Conservation (phyloP, 192 early-diverging fungal genomes). For the Coemansia sp. region DNA sequence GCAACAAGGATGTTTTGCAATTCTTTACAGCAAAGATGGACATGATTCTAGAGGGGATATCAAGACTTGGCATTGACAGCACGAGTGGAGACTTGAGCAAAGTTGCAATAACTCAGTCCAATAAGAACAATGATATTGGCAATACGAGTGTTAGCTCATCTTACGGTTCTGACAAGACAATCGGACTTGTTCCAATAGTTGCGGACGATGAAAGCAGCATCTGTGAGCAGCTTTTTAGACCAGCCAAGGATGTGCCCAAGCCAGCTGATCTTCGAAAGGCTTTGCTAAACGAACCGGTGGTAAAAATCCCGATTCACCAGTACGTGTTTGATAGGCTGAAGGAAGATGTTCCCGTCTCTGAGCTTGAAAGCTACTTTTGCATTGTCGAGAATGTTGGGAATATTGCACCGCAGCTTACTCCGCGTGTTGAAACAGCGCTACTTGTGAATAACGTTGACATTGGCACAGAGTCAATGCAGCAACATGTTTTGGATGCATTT, state of each 20-base stretch:
- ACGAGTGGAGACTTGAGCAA: background rate
- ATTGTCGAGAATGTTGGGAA: conserved; percentile 47
- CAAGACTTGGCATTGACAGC: background rate
- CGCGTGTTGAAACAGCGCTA: conserved; percentile 33
- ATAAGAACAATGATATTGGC: background rate
- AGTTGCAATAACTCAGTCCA: background rate
- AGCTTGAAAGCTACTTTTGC: conserved; percentile 18
- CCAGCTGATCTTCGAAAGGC: background rate
- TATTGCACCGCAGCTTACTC: conserved; percentile 38
- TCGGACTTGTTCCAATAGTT: background rate
- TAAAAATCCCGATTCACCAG: conserved; percentile 40
- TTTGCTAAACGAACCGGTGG: conserved; percentile 5
- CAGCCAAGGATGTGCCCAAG: conserved; percentile 16
- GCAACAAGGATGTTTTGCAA: background rate
- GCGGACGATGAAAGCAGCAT: conserved; percentile 25
- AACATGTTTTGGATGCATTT: conserved; percentile 41
- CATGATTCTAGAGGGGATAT: conserved; percentile 2
- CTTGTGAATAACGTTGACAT: conserved; percentile 14
- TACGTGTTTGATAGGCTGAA: conserved; percentile 17
- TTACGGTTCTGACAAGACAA: conserved; percentile 20
- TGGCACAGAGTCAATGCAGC: conserved; percentile 49
- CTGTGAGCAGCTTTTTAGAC: conserved; percentile 24
- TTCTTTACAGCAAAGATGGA: conserved; percentile 7
- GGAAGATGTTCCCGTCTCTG: conserved; percentile 2
- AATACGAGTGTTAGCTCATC: conserved; percentile 5